Evolutionary conservation across 2,329 filamentous ascomycete genomes (phyloP).

Genomic region (Colletotrichum cereale): DNA sequence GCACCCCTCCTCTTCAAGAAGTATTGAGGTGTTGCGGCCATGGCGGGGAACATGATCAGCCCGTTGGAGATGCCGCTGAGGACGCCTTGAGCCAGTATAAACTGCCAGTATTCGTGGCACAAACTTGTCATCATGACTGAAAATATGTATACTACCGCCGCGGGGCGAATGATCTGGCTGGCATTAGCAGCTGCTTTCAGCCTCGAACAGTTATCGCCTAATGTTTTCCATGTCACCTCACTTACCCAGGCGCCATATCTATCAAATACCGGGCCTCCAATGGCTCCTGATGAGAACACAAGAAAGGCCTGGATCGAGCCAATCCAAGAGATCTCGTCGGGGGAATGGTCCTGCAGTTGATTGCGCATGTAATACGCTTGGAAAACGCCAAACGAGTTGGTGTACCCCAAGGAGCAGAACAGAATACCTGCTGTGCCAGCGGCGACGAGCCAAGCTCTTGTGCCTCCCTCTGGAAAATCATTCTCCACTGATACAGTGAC

Average conservation of each 20-base stretch:
- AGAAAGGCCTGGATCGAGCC: slow-evolving; percentile 45
- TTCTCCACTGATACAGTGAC: slow-evolving; percentile 7
- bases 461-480: slow-evolving; percentile 49
- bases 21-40: slow-evolving; percentile 53
- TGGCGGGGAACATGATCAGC: slow-evolving; percentile 52
- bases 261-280: slow-evolving; percentile 42
- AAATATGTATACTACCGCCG: slow-evolving; percentile 41
- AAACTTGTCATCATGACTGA: slow-evolving; percentile 52
- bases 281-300: slow-evolving; percentile 42
- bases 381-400: slow-evolving; percentile 47
- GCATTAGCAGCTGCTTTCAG: not conserved
- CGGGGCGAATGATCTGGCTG: slow-evolving; percentile 41
- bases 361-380: slow-evolving; percentile 46
- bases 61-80: slow-evolving; percentile 51
- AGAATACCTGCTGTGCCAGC: slow-evolving; percentile 51
- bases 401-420: slow-evolving; percentile 47
- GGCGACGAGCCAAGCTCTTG: slow-evolving; percentile 57
- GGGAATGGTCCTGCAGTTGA: slow-evolving; percentile 42
- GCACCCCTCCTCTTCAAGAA: slow-evolving; percentile 54
- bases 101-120: slow-evolving; percentile 54
- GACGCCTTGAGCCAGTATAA: slow-evolving; percentile 56
- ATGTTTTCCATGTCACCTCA: not conserved
- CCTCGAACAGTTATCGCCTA: not conserved
- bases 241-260: slow-evolving; percentile 42
- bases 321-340: slow-evolving; percentile 47